These are phyloP conservation scores for Boletus tomentosulus DNA, from an alignment of 768 basidiomycete species.

Conservation along the genomic window DNA sequence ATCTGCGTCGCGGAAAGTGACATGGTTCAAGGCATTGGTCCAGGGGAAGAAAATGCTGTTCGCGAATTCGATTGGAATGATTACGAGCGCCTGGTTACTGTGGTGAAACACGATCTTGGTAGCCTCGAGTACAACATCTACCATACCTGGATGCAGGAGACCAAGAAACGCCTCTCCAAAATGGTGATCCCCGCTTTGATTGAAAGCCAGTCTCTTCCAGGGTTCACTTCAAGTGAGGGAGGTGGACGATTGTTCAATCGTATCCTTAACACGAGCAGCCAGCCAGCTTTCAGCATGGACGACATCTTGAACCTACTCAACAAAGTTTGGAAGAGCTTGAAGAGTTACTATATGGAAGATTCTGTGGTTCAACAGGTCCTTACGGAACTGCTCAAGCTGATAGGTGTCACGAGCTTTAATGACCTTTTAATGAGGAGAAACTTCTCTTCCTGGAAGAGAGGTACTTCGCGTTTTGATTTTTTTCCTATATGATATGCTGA, in stretches of 20 bases:
- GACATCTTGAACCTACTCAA: constrained; percentile 95
- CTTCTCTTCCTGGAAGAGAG: constrained; percentile 99
- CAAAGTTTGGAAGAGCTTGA: constrained; percentile 97
- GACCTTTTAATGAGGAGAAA: constrained; percentile 98
- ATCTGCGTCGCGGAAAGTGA: constrained; percentile 99
- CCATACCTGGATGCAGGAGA: constrained; percentile 98
- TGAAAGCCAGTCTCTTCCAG: constrained; percentile 95
- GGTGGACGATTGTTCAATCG: constrained; percentile 93
- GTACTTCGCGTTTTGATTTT: constrained; percentile 41
- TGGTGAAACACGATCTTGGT: constrained; percentile 98
- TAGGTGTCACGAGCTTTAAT: constrained; percentile 97
- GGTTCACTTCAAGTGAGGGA: constrained; percentile 94
- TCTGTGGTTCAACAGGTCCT: constrained; percentile 93
- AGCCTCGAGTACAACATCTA: constrained; percentile 99
- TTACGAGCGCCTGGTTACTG: constrained; percentile 94
- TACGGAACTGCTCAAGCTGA: constrained; percentile 90
- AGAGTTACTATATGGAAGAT: constrained; percentile 98
- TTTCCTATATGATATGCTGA: background rate
- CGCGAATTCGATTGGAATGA: constrained; percentile 95
- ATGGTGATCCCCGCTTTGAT: constrained; percentile 99
- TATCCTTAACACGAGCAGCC: constrained; percentile 76
- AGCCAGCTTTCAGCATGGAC: constrained; percentile 96
- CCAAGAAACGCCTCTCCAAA: constrained; percentile 92
- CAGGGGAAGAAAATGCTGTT: constrained; percentile 88
- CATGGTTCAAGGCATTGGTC: constrained; percentile 96